phyloP scores from a whole-genome alignment of 164 flowering plant genomes.

The Euptelea pleiosperma region DNA sequence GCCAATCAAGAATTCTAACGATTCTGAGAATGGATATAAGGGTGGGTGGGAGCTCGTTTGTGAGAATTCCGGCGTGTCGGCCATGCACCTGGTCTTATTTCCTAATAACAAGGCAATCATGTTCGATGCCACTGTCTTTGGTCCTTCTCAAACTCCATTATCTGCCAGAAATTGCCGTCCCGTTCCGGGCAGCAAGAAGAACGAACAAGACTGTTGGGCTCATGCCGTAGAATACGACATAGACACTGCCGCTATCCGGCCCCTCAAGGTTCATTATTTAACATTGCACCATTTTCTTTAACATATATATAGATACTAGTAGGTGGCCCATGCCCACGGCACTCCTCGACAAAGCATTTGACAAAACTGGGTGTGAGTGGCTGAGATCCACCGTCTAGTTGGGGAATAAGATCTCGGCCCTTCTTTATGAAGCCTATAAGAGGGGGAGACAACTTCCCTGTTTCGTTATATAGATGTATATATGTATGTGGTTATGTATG shows the following conservation, averaged over 20 bases:
- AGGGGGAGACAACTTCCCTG: too few species aligned
- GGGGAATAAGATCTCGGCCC: too few species aligned
- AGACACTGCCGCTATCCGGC: conserved; percentile 29
- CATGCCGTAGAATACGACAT: conserved; percentile 58
- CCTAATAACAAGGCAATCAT: conserved; percentile 54
- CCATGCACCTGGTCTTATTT: conserved; percentile 64
- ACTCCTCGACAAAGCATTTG: too few species aligned
- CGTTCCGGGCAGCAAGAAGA: neutral
- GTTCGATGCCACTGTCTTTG: conserved; percentile 58
- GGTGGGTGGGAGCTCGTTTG: conserved; percentile 54
- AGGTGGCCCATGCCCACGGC: too few species aligned
- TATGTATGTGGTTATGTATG: too few species aligned
- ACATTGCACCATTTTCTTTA: neutral
- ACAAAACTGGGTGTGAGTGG: too few species aligned
- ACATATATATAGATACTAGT: too few species aligned
- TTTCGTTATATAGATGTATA: too few species aligned
- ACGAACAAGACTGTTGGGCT: conserved; percentile 52
- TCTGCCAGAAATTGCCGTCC: conserved; percentile 33
- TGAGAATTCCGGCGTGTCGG: conserved; percentile 47
- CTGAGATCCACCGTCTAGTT: too few species aligned
- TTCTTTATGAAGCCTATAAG: too few species aligned
- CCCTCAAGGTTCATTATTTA: conserved; percentile 41
- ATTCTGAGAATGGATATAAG: conserved; percentile 9
- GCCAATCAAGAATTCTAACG: neutral
- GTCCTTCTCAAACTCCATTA: conserved; percentile 34